Base-by-base conservation (phyloP, 345 rosid species). In the Eucalyptus cladocalyx region DNA sequence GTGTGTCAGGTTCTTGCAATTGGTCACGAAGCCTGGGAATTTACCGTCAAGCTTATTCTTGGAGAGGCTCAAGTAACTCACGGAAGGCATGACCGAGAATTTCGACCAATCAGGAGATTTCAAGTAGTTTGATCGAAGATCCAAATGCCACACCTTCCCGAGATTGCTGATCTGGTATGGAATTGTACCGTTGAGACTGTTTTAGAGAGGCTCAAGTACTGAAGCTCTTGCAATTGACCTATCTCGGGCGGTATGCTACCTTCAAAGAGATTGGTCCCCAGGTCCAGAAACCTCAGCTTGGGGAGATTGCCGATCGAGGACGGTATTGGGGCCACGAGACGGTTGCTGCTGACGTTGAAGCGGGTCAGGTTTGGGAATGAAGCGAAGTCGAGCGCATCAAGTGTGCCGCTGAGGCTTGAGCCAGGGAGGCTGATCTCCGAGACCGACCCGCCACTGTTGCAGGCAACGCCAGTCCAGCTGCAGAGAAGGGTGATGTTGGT, bases 381-480 rank as follows among this genome's bases (percentile, higher is more conserved):
- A 23, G 94, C 88, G 92, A 94, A 95, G 92, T 94, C 91, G 91
- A 96, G 91, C 11, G 86, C 87, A n/a, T 92, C 26, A 5, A 96
- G 92, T 1, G 92, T 89, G 69, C 94, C 96, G 4, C 49, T 60
- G 85, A 96, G 87, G 90, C 90, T 85, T 67, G 76, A 87, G 58
- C 72, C 69, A 18, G 94, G 87, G 48, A 95, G 93, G 91, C 90
- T 88, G 30, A 96, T 86, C 76, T 87, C 86, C 2, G 94, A 91
- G 69, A 95, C 93, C 1, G 89, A 54, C 60, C 87, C 83, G 16
- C 91, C 32, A 24, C 89, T 24, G 87, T 88, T 89, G 88, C 97
- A 96, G 91, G 86, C 80, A 76, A 95, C 89, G 80, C 92, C 93
- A 76, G 92, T 90, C 98, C 98, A 96, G 92, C 91, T 94, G 95